Evolutionary conservation across 768 basidiomycete species (phyloP).

Genomic region (Tylopilus cervinicoccineus): DNA sequence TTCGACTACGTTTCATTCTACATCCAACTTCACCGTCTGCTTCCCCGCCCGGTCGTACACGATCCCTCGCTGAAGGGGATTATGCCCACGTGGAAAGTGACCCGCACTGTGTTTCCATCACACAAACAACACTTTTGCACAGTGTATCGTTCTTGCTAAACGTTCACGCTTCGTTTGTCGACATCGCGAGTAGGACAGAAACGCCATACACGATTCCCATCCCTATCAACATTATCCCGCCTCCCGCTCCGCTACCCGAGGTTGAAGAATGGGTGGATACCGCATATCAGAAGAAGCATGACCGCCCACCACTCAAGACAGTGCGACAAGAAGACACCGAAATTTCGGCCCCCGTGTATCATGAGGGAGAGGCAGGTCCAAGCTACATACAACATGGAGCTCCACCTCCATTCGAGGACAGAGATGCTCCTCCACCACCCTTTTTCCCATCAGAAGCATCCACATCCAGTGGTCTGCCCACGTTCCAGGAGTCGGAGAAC

Average conservation of each 20-base stretch:
- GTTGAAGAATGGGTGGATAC: constrained; percentile 67
- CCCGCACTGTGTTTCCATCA: constrained; percentile 68
- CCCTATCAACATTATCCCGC: constrained; percentile 69
- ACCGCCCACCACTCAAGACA: constrained; percentile 70
- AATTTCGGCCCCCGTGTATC: constrained; percentile 57
- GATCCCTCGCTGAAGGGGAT: constrained; percentile 40
- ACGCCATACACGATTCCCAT: constrained; percentile 59
- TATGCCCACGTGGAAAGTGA: constrained; percentile 51
- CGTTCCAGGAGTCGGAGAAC: constrained; percentile 76
- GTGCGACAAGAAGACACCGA: constrained; percentile 67
- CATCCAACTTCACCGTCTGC: constrained; percentile 54
- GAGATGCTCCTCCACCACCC: constrained; percentile 71
- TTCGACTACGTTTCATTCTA: constrained; percentile 77
- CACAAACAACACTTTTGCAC: constrained; percentile 81
- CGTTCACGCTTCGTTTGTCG: constrained; percentile 74
- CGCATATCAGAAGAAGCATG: constrained; percentile 87
- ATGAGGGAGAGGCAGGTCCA: constrained; percentile 71
- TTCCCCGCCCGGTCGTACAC: constrained; percentile 46
- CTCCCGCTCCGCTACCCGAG: constrained; percentile 75
- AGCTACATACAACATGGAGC: constrained; percentile 61
- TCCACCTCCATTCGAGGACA: constrained; percentile 83
- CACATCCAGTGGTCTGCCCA: constrained; percentile 59
- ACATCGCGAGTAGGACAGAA: constrained; percentile 64
- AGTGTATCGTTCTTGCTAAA: constrained; percentile 73
- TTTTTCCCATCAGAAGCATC: constrained; percentile 55